Evolutionary conservation across 352 stramenopile species (phyloP).

Genomic region (Plasmopara muralis): DNA sequence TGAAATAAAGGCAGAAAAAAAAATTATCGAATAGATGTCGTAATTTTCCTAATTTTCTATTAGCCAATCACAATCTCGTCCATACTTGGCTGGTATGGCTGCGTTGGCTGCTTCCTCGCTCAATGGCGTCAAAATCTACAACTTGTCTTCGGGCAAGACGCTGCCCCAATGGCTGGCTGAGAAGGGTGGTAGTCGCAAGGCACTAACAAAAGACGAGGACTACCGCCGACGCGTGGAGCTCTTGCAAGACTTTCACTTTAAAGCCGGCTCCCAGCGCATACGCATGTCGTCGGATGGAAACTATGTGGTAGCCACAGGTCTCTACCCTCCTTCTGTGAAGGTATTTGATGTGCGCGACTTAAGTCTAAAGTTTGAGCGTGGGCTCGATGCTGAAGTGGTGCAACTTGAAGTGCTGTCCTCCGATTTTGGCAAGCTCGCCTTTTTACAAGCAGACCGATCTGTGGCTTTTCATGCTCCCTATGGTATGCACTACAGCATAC

Average conservation of each 20-base stretch:
- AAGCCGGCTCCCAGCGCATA: constrained; percentile 88
- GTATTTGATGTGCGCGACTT: constrained; percentile 94
- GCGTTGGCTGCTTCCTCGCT: constrained; percentile 77
- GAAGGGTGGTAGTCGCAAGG: constrained; percentile 42
- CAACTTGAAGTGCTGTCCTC: constrained; percentile 92
- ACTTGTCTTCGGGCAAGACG: constrained; percentile 90
- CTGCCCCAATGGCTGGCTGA: constrained; percentile 94
- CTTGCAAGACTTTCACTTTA: constrained; percentile 99
- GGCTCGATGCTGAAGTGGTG: constrained; percentile 95
- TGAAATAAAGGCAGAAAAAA: too few species aligned
- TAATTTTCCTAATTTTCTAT: not conserved
- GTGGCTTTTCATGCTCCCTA: constrained; percentile 98
- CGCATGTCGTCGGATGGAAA: constrained; percentile 93
- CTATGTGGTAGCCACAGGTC: constrained; percentile 94
- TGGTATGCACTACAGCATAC: constrained; percentile 92
- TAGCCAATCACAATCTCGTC: constrained; percentile 6
- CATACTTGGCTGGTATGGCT: constrained; percentile 44
- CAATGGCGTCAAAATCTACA: constrained; percentile 95
- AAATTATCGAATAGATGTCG: too few species aligned
- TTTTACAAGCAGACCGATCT: constrained; percentile 94
- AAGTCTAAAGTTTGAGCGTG: constrained; percentile 98
- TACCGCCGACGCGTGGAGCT: constrained; percentile 94
- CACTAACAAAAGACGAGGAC: constrained; percentile 39
- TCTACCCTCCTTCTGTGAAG: constrained; percentile 96
- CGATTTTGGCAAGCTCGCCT: constrained; percentile 98